Evolutionary conservation across 768 basidiomycete species (phyloP).

Genomic region (Lenzites betulinus): DNA sequence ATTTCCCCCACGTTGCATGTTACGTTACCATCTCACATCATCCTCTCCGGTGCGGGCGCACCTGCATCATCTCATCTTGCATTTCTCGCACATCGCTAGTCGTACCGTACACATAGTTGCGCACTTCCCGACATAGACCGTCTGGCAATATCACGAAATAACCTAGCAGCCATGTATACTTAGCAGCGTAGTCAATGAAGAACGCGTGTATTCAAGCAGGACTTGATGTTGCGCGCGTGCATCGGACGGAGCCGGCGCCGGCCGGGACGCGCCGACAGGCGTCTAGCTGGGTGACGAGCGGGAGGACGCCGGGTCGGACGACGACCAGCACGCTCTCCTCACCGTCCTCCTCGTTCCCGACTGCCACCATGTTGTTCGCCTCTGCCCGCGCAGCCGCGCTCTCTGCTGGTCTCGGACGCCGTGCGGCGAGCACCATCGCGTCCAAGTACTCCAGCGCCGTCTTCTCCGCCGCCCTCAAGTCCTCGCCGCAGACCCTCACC

Average conservation of each 20-base stretch:
- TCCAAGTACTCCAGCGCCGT: conserved; percentile 83
- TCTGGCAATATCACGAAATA: neutral
- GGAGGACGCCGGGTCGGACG: conserved; percentile 2
- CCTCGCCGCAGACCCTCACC: conserved; percentile 80
- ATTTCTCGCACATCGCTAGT: conserved; percentile 7
- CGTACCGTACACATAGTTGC: conserved; percentile 6
- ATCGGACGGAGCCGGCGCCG: neutral
- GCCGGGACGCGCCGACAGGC: conserved; percentile 13
- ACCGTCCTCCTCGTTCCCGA: conserved; percentile 19
- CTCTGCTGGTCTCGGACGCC: conserved; percentile 57
- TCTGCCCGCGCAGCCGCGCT: conserved; percentile 51
- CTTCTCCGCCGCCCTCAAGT: conserved; percentile 78
- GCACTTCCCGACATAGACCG: conserved; percentile 1
- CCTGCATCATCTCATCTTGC: conserved; percentile 1
- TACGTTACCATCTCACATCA: neutral
- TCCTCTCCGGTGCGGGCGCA: neutral
- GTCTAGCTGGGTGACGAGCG: conserved; percentile 14
- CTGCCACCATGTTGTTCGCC: conserved; percentile 54
- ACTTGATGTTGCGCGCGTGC: neutral
- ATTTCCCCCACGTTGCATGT: neutral
- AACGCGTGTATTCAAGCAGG: neutral
- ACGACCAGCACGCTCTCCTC: conserved; percentile 15
- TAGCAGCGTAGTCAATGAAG: neutral
- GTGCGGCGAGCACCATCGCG: conserved; percentile 76
- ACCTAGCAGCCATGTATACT: conserved; percentile 1